Evolutionary conservation across 768 basidiomycete species (phyloP).

Genomic region (Xerocomellus dryophilus): DNA sequence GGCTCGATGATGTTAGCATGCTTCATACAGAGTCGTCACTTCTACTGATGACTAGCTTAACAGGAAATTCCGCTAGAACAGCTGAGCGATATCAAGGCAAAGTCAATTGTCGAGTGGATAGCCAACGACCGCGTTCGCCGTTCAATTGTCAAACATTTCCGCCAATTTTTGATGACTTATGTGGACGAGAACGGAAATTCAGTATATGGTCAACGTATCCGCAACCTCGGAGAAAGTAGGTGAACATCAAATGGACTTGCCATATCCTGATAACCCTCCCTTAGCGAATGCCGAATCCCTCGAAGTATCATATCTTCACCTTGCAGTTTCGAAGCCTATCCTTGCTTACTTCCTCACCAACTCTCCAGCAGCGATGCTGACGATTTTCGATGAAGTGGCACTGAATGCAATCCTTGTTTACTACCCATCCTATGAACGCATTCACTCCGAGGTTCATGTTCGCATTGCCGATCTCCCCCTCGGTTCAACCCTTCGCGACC

Average conservation of each 20-base stretch:
- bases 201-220: conserved; percentile 93
- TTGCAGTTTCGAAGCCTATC: conserved; percentile 88
- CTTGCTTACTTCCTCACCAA: conserved; percentile 97
- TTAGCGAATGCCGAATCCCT: conserved; percentile 95
- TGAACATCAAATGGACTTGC: conserved; percentile 8
- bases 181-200: conserved; percentile 89
- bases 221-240: conserved; percentile 90
- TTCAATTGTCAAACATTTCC: conserved; percentile 89
- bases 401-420: conserved; percentile 91
- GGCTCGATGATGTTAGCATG: conserved; percentile 72
- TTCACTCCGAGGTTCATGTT: conserved; percentile 97
- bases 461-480: conserved; percentile 93
- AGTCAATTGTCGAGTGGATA: conserved; percentile 98
- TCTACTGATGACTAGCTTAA: conserved; percentile 14
- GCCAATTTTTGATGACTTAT: conserved; percentile 93
- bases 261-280: conserved; percentile 9
- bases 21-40: background rate
- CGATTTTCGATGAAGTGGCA: conserved; percentile 94
- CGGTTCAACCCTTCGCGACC: conserved; percentile 85
- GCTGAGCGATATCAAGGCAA: conserved; percentile 95
- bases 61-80: conserved; percentile 95
- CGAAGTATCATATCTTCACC: conserved; percentile 95
- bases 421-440: conserved; percentile 94
- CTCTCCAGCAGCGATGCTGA: conserved; percentile 87
- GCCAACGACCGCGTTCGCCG: conserved; percentile 86